Percentiles rank a stretch among this genome's conserved stretches.
These are phyloP conservation scores for Vaccinium myrtillus DNA, from an alignment of 148 eudicot genomes.

Conservation along the genomic window DNA sequence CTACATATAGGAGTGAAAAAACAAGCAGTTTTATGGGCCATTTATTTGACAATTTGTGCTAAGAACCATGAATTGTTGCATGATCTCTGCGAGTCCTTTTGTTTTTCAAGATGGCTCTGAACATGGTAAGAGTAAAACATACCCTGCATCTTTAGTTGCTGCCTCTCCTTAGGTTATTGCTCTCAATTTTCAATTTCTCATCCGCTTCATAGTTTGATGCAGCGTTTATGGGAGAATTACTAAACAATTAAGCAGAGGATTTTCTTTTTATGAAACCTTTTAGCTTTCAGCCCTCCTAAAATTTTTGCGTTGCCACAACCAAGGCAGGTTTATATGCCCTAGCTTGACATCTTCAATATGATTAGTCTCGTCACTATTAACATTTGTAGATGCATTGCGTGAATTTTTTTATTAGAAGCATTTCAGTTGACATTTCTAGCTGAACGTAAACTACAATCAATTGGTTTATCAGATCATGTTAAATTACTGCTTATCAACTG, in stretches of 20 bases:
- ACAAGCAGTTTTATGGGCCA: not conserved
- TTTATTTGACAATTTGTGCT: not conserved
- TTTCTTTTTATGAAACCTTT: not conserved
- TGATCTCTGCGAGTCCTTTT: no score
- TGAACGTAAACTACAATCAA: not conserved
- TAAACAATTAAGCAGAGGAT: no score
- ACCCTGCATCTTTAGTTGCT: no score
- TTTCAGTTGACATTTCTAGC: not conserved
- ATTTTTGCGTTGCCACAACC: not conserved
- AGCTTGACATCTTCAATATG: not conserved
- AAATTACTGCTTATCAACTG: conserved; percentile 52
- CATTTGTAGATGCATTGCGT: not conserved
- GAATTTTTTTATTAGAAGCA: not conserved
- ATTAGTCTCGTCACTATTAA: not conserved
- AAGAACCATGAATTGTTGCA: not conserved
- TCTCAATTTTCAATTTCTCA: no score
- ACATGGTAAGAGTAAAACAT: no score
- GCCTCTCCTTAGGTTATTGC: no score
- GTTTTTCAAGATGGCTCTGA: no score
- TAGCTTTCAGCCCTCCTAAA: not conserved
- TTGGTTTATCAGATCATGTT: not conserved
- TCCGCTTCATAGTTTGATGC: no score
- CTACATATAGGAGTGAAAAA: not conserved
- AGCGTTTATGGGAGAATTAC: not conserved
- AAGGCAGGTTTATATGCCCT: not conserved